Conservation (phyloP, 2,329 filamentous ascomycete genomes). For the Cladosporium austrohemisphaericum region DNA sequence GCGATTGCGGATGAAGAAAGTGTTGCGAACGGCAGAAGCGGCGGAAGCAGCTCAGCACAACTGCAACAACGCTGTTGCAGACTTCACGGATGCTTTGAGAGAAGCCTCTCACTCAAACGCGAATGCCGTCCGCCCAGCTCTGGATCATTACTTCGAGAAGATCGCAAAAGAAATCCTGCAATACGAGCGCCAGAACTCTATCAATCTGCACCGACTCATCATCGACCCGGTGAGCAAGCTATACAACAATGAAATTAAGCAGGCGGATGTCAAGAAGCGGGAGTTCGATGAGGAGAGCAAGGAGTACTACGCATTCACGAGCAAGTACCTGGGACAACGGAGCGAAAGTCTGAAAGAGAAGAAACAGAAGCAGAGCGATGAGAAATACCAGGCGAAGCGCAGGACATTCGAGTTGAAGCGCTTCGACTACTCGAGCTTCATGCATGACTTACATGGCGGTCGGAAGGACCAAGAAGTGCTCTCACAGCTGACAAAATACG, state of each 20-base stretch:
- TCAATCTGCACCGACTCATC: conserved; percentile 84
- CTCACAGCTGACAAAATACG: conserved; percentile 90
- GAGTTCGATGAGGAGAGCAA: conserved; percentile 99
- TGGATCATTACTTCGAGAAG: conserved; percentile 98
- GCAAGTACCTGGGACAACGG: conserved; percentile 90
- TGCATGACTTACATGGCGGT: conserved; percentile 99
- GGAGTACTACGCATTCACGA: conserved; percentile 95
- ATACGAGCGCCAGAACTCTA: conserved; percentile 81
- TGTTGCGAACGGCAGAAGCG: conserved; percentile 88
- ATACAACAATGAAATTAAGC: conserved; percentile 95
- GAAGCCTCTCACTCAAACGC: conserved; percentile 89
- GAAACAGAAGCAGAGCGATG: conserved; percentile 90
- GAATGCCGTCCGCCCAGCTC: conserved; percentile 91
- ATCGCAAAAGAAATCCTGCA: conserved; percentile 84
- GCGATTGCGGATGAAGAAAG: conserved; percentile 91
- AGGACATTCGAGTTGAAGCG: conserved; percentile 94
- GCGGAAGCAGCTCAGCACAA: conserved; percentile 74
- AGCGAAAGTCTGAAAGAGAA: conserved; percentile 97
- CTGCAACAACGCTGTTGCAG: conserved; percentile 79
- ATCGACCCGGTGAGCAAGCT: conserved; percentile 90
- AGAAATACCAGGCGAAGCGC: conserved; percentile 91
- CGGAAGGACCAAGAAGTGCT: conserved; percentile 96
- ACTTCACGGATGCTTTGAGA: conserved; percentile 79
- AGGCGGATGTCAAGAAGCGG: conserved; percentile 92
- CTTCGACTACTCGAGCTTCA: conserved; percentile 98